Evolutionary conservation across 1,139 yeast genomes (phyloP).

Genomic region (Debaryomyces coudertii): DNA sequence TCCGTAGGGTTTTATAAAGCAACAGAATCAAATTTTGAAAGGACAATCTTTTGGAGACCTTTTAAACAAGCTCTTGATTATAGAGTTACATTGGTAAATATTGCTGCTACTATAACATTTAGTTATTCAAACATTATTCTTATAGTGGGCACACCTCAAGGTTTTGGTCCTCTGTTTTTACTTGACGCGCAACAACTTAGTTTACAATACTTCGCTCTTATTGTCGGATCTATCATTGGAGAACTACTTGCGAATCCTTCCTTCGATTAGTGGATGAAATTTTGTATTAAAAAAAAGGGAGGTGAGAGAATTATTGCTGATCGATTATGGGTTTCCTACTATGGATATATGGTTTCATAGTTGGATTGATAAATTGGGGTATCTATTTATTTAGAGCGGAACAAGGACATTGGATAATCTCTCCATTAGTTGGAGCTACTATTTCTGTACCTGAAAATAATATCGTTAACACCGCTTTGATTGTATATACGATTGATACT

Average conservation of each 20-base stretch:
- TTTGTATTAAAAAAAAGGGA: constrained; percentile 15
- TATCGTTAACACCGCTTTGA: constrained; percentile 26
- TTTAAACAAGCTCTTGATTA: constrained; percentile 18
- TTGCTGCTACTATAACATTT: constrained; percentile 26
- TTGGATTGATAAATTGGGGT: constrained; percentile 29
- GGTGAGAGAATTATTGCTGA: constrained; percentile 22
- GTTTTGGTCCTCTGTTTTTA: constrained; percentile 23
- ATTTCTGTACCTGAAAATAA: constrained; percentile 30
- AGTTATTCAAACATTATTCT: constrained; percentile 27
- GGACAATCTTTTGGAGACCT: constrained; percentile 16
- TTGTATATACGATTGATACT: constrained; percentile 23
- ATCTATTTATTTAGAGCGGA: constrained; percentile 22
- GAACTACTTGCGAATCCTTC: constrained; percentile 28
- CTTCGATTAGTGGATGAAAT: constrained; percentile 30
- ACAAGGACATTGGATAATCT: constrained; percentile 25
- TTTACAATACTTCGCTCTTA: constrained; percentile 26
- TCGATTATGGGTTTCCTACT: constrained; percentile 25
- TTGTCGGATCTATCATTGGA: constrained; percentile 28
- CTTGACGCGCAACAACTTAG: constrained; percentile 26
- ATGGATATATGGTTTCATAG: constrained; percentile 24
- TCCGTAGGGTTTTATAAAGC: constrained; percentile 12
- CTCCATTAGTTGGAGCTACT: constrained; percentile 29
- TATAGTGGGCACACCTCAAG: constrained; percentile 29
- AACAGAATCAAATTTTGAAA: constrained; percentile 7
- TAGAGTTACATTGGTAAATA: constrained; percentile 18